Evolutionary conservation across 306 rosid genomes (phyloP), one percentile per base, ranked within the genome.

Genomic region (Sesbania bispinosa): DNA sequence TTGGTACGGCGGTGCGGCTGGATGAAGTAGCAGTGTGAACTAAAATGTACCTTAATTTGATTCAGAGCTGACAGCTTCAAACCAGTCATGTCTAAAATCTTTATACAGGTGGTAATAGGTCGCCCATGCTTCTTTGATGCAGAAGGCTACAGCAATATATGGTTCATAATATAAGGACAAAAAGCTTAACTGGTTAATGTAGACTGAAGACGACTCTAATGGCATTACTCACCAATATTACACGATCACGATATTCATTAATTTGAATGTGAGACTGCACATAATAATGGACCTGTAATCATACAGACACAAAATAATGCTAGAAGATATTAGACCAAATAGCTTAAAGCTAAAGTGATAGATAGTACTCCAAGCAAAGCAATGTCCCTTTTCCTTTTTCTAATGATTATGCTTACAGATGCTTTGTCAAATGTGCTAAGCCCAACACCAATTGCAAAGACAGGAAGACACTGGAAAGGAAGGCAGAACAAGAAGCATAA

Each of bases 251-350:
- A 73, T 90, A 94, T 85, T 94, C 97, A 73, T 94, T 94, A 20
- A 94, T 81, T 89, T 94, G 98, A 84, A 94, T 94, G 82, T 94
- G 98, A 54, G 98, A 94, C 80, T 94, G 98, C 79, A 94, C 98
- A 84, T 94, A 94, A 80, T 86, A 89, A 81, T 90, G 88, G 71
- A 90, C 95, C 98, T 94, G 86, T 35, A n/a, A n/a, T n/a, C n/a
- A n/a, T n/a, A n/a, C n/a, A n/a, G n/a, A n/a, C n/a, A n/a, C n/a
- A n/a, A n/a, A n/a, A n/a, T n/a, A n/a, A 68, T 47, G 67, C 1
- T 18, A 35, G 38, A 76, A 59, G 67, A 19, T 23, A 60, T 75
- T 19, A 50, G 32, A 78, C 55, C 15, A 4, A 9, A 43, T 9
- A 18, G 68, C 27, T 35, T 75, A 13, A 43, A 26, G 36, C 52